phyloP scores from a whole-genome alignment of 805 yeast species.

The Cyberlindnera mycetangii region DNA sequence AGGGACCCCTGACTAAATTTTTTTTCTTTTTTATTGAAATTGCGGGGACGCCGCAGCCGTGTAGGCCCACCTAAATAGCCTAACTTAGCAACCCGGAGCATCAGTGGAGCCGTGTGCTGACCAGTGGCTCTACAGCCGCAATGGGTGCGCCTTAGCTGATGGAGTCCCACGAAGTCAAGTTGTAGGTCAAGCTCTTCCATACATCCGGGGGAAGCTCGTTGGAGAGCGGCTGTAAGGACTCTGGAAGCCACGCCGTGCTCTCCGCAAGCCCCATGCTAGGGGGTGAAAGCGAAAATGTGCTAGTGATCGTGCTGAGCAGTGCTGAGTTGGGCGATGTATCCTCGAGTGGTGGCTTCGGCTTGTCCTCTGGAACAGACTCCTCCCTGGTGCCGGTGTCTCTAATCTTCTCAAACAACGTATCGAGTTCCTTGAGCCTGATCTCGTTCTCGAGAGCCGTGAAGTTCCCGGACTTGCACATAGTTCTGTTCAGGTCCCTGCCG shows the following conservation, averaged over 20 bases:
- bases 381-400: slow-evolving; percentile 8
- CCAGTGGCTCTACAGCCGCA: too few species aligned
- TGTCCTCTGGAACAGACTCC: not conserved
- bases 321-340: slow-evolving; percentile 20
- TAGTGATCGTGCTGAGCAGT: slow-evolving; percentile 21
- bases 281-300: slow-evolving; percentile 18
- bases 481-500: slow-evolving; percentile 26
- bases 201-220: slow-evolving; percentile 21
- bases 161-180: slow-evolving; percentile 25
- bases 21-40: too few species aligned
- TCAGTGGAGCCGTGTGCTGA: too few species aligned
- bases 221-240: slow-evolving; percentile 20
- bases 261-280: slow-evolving; percentile 1
- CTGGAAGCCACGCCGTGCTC: not conserved
- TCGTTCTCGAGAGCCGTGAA: slow-evolving; percentile 33
- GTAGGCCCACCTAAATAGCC: too few species aligned
- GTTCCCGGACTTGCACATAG: slow-evolving; percentile 31
- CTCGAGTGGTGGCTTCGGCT: not conserved
- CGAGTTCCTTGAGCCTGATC: slow-evolving; percentile 27
- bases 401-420: slow-evolving; percentile 20
- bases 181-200: slow-evolving; percentile 23
- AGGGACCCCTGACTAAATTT: too few species aligned
- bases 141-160: slow-evolving; percentile 18
- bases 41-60: too few species aligned
- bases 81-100: too few species aligned